Conservation (phyloP, 805 yeast species). For the Monosporozyma solicola region DNA sequence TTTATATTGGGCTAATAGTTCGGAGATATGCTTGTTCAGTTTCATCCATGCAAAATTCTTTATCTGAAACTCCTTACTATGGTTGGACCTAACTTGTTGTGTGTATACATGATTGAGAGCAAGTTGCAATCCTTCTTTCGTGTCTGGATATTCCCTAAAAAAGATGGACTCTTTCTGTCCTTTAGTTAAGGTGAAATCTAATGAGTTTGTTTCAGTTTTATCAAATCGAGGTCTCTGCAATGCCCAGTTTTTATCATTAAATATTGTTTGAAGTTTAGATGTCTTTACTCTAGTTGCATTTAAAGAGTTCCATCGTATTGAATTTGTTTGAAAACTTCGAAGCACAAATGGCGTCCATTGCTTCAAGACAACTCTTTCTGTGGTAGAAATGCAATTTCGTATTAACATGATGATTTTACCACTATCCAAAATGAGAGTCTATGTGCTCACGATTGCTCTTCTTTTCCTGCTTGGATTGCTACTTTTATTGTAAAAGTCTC, state of each 20-base stretch:
- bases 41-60: background rate
- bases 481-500: background rate
- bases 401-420: background rate
- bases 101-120: background rate
- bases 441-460: background rate
- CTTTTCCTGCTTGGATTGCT: background rate
- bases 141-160: background rate
- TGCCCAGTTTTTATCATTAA: background rate
- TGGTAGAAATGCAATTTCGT: background rate
- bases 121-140: background rate
- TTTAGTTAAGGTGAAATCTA: background rate
- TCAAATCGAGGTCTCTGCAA: background rate
- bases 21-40: constrained; percentile 6
- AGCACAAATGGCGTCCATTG: background rate
- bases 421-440: background rate
- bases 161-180: background rate
- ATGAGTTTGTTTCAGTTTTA: background rate
- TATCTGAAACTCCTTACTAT: background rate
- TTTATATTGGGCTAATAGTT: constrained; percentile 1
- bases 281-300: background rate
- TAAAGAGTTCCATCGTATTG: background rate
- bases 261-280: background rate
- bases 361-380: background rate
- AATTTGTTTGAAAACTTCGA: background rate
- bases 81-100: background rate